A percentile compares a stretch with the other conserved stretches of the same genome.
phyloP scores from a whole-genome alignment of 345 rosid genomes.

The Eucalyptus sp. region DNA sequence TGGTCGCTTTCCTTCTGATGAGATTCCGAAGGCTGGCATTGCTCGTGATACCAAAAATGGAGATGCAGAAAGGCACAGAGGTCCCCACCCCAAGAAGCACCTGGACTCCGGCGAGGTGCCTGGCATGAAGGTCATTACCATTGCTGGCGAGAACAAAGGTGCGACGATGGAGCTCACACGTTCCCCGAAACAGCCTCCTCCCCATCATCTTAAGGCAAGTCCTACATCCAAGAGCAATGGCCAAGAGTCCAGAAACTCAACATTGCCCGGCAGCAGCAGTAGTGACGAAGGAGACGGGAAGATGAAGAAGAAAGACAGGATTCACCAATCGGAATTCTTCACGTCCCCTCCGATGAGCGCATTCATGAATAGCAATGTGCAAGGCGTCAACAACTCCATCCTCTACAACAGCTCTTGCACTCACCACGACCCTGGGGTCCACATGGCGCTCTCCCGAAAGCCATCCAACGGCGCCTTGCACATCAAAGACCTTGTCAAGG shows the following conservation, averaged over 20 bases:
- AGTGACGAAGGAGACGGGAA: constrained; percentile 21
- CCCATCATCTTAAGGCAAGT: background rate
- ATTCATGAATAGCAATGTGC: constrained; percentile 77
- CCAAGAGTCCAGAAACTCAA: constrained; percentile 8
- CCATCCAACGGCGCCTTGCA: constrained; percentile 19
- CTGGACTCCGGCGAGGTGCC: constrained; percentile 20
- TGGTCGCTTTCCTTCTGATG: background rate
- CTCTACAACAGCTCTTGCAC: constrained; percentile 46
- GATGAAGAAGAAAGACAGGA: constrained; percentile 14
- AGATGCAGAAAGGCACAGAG: constrained; percentile 1
- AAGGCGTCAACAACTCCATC: constrained; percentile 80
- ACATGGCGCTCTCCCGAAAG: constrained; percentile 36
- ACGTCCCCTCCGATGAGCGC: constrained; percentile 31
- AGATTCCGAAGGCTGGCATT: background rate
- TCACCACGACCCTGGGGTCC: constrained; percentile 84
- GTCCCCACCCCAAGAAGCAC: constrained; percentile 11
- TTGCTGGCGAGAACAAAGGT: constrained; percentile 91
- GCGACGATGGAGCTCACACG: constrained; percentile 66
- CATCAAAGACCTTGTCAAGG: constrained; percentile 27
- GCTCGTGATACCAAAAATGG: background rate
- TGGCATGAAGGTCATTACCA: constrained; percentile 50
- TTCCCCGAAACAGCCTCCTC: constrained; percentile 19
- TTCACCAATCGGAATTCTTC: background rate
- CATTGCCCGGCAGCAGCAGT: constrained; percentile 21
- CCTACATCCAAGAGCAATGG: constrained; percentile 4